A percentile compares a stretch with the other conserved stretches of the same genome.
Evolutionary conservation across 768 basidiomycete genomes (phyloP).

Genomic region (Coprinopsis cinerea): DNA sequence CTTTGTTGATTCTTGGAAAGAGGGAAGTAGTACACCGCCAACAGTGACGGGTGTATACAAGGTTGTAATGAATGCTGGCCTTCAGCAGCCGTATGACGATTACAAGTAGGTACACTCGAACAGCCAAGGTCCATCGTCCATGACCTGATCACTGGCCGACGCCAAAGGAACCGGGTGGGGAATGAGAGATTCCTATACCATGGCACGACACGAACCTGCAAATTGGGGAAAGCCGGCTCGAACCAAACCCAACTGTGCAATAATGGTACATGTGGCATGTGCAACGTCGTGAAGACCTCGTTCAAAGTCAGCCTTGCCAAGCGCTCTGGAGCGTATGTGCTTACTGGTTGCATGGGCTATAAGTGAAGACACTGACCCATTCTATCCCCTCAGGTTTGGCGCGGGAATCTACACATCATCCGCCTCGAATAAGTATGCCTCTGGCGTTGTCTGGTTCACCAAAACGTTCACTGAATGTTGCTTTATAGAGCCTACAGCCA

Average conservation of each 20-base stretch:
- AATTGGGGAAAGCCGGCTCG: conserved; percentile 7
- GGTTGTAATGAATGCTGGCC: conserved; percentile 21
- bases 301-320: conserved; percentile 12
- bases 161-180: conserved; percentile 10
- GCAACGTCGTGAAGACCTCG: conserved; percentile 14
- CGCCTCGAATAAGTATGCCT: conserved; percentile 11
- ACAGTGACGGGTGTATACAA: conserved; percentile 23
- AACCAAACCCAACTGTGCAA: conserved; percentile 9
- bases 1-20: conserved; percentile 23
- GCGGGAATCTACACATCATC: conserved; percentile 15
- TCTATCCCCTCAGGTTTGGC: conserved; percentile 10
- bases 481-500: conserved; percentile 9
- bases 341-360: neutral
- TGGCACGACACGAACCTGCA: conserved; percentile 12
- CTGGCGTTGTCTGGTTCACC: too few relatives aligned
- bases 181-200: conserved; percentile 13
- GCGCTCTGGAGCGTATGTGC: conserved; percentile 10
- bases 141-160: neutral
- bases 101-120: neutral
- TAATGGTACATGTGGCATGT: conserved; percentile 6
- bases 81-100: conserved; percentile 12
- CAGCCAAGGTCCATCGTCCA: neutral
- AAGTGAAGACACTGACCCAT: neutral
- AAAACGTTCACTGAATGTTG: neutral
- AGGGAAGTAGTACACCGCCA: conserved; percentile 12